Evolutionary conservation across 2,329 filamentous ascomycete species (phyloP), one percentile per base, ranked within the genome.

Genomic region (Pseudopithomyces maydicus): DNA sequence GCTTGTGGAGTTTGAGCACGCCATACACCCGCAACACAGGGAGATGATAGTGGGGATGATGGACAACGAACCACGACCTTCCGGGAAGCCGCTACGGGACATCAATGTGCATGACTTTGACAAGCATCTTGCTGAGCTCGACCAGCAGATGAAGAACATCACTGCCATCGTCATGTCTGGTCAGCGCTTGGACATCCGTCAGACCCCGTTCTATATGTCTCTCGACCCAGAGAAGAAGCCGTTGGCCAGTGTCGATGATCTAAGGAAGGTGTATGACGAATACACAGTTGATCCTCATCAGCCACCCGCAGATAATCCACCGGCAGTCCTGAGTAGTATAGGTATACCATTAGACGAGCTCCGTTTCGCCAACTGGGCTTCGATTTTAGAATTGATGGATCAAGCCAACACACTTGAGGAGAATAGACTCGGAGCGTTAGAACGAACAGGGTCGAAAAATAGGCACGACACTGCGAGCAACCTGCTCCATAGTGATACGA

Each of bases 361-460:
- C 14, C 77, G 82, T 36, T 84, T 80, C 66, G 74, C 77, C 56
- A 82, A 82, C 56, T 84, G 82, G 82, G 71, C 76, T 46, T 70
- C 69, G 7, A 71, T 84, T 45, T 79, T 81, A 51, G 75, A 80
- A 48, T 69, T 84, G 50, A 73, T 84, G 57, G 67, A 65, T 20
- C 64, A 75, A 15, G 78, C 78, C 10, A 69, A 76, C 32, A 48
- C 51, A 46, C 50, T 45, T 32, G 32, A 45, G 6, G 15, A 23
- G 17, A 19, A 20, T 5, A n/a, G 38, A 19, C 53, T 22, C 22
- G 19, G 46, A 19, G 22, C 15, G 12, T 4, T 23, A 23, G 12
- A 42, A 29, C 26, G 26, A 14, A 23, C 35, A 8, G 44, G 44
- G 7, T 38, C 35, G 14, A 33, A 41, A 2, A 15, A 26, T 12